These are phyloP conservation scores for Aspergillus biplanus DNA, from an alignment of 495 filamentous ascomycete species.

Conservation along the genomic window DNA sequence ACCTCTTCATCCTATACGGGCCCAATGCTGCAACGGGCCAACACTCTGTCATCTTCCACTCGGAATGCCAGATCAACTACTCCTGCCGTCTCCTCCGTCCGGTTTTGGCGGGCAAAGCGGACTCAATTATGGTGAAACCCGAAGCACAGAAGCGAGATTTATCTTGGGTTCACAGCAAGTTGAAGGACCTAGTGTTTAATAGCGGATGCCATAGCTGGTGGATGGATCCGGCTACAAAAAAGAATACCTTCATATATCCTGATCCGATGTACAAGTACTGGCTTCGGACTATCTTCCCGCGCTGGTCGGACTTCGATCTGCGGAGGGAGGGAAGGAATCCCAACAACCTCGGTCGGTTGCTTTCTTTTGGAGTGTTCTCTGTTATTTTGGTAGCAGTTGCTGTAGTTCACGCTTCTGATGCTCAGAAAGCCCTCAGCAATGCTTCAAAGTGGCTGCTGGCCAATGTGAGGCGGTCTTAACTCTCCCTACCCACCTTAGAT, in stretches of 20 bases:
- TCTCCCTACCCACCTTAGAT: too few species aligned
- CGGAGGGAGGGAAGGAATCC: too few species aligned
- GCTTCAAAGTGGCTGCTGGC: too few species aligned
- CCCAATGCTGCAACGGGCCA: constrained; percentile 64
- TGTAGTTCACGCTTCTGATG: too few species aligned
- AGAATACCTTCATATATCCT: constrained; percentile 24
- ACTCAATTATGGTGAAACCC: background rate
- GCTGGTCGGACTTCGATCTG: background rate
- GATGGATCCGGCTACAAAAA: constrained; percentile 19
- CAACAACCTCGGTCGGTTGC: too few species aligned
- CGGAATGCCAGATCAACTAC: constrained; percentile 56
- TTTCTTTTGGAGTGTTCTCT: too few species aligned
- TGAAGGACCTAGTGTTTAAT: constrained; percentile 21
- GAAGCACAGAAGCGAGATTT: background rate
- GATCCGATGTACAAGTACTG: constrained; percentile 25
- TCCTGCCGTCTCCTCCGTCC: constrained; percentile 32
- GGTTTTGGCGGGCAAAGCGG: constrained; percentile 26
- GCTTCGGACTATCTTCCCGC: constrained; percentile 19
- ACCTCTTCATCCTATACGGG: constrained; percentile 63
- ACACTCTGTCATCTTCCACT: constrained; percentile 54
- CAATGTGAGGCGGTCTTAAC: too few species aligned
- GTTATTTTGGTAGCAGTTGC: too few species aligned
- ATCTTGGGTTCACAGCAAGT: constrained; percentile 14
- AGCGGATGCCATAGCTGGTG: constrained; percentile 23
- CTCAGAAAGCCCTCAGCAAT: too few species aligned